Percentiles rank a stretch among this genome's conserved stretches.
Conservation (phyloP, 1,284 basidiomycete genomes). For the Meripilus lineatus region DNA sequence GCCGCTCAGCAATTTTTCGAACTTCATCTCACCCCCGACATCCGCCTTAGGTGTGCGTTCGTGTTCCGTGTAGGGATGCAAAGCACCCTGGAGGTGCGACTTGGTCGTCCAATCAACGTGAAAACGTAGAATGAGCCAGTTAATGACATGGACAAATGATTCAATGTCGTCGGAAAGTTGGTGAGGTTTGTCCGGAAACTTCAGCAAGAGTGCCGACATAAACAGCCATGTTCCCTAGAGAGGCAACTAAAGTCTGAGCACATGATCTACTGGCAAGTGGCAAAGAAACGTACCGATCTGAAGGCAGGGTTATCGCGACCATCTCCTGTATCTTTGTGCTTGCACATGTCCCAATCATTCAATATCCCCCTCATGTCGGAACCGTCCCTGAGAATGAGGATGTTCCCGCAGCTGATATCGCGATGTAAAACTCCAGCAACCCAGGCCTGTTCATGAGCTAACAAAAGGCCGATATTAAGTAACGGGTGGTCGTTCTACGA, state of each 20-base stretch:
- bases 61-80: not conserved
- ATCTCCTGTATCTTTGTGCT: not conserved
- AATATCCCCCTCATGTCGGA: no score
- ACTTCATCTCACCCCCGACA: not conserved
- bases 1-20: not conserved
- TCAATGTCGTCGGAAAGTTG: conserved; percentile 5
- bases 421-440: not conserved
- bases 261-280: no score
- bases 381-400: not conserved
- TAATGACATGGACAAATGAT: conserved; percentile 5
- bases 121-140: conserved; percentile 1
- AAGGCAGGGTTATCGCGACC: not conserved
- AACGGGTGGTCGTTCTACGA: no score
- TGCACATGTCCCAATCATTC: not conserved
- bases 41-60: not conserved
- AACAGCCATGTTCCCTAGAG: conserved; percentile 3
- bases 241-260: not conserved
- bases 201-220: not conserved
- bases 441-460: not conserved
- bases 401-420: conserved; percentile 6
- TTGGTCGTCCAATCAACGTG: not conserved
- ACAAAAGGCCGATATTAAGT: not conserved
- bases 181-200: conserved; percentile 1
- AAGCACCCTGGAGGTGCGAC: not conserved
- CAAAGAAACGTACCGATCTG: not conserved